Percentiles rank a stretch among this genome's conserved stretches.
phyloP scores from a whole-genome alignment of 306 rosid species.

The Myrica gale region DNA sequence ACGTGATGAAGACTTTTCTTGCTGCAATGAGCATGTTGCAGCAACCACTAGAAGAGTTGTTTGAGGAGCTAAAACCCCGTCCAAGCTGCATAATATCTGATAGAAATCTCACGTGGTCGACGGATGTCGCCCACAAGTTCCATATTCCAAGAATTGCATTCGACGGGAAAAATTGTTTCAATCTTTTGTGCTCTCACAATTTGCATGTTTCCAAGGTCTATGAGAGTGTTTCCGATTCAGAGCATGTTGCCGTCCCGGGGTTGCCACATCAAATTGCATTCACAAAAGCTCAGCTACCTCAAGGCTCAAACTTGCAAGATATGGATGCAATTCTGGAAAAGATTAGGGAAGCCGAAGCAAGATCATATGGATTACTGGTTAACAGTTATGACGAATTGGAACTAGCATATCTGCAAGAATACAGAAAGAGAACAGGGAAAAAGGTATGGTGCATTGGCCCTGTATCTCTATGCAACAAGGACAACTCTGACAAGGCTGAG shows the following conservation, averaged over 20 bases:
- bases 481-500: conserved; percentile 41
- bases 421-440: conserved; percentile 26
- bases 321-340: background rate
- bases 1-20: conserved; percentile 13
- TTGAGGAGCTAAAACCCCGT: conserved; percentile 5
- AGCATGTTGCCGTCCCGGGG: conserved; percentile 22
- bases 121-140: conserved; percentile 21
- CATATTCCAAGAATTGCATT: conserved; percentile 31
- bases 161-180: conserved; percentile 27
- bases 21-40: conserved; percentile 16
- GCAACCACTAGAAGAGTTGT: conserved; percentile 21
- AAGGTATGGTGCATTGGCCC: conserved; percentile 65
- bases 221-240: background rate
- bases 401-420: conserved; percentile 30
- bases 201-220: background rate
- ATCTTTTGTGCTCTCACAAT: conserved; percentile 9
- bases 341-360: conserved; percentile 20
- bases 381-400: conserved; percentile 56
- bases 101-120: conserved; percentile 27
- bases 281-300: conserved; percentile 21
- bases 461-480: conserved; percentile 43
- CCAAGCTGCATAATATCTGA: background rate
- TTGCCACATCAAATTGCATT: conserved; percentile 26
- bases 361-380: conserved; percentile 42
- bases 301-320: background rate